These are phyloP conservation scores for Plantago rigida DNA, from an alignment of 305 asterid genomes.

Conservation along the genomic window DNA sequence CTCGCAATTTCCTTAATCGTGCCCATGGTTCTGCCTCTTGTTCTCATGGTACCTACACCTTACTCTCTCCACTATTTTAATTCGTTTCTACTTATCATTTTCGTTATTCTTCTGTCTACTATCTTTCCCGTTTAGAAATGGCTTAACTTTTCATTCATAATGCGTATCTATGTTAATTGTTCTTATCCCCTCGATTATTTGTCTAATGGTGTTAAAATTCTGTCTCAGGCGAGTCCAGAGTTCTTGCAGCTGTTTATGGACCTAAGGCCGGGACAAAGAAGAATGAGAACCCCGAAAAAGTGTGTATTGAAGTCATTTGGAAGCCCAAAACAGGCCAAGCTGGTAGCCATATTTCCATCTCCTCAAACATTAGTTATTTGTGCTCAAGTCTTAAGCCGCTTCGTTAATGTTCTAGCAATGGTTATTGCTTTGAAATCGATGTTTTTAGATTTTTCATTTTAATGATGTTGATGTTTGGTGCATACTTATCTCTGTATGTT, in stretches of 20 bases:
- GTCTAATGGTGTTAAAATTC: background rate
- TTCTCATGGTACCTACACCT: slow-evolving; percentile 53
- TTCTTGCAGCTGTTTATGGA: slow-evolving; percentile 88
- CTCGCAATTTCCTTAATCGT: slow-evolving; percentile 66
- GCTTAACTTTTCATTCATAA: too few species aligned
- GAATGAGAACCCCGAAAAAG: slow-evolving; percentile 89
- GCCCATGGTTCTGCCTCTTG: slow-evolving; percentile 92
- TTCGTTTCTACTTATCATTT: too few species aligned
- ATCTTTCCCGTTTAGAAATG: background rate
- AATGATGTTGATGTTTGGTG: too few species aligned
- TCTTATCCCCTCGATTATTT: background rate
- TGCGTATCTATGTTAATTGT: background rate
- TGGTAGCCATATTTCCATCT: slow-evolving; percentile 29
- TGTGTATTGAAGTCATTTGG: slow-evolving; percentile 82
- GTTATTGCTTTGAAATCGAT: too few species aligned
- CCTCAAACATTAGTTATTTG: too few species aligned
- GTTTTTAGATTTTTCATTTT: too few species aligned
- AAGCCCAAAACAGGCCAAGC: slow-evolving; percentile 74
- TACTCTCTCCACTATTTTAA: too few species aligned
- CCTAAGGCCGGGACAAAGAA: slow-evolving; percentile 89
- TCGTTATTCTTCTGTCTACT: background rate
- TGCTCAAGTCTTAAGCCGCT: too few species aligned
- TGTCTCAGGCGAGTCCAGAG: slow-evolving; percentile 71
- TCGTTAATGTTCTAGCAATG: too few species aligned
- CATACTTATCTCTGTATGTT: too few species aligned